phyloP scores from a whole-genome alignment of 1,139 yeast species.

The Arxiozyma bovina region DNA sequence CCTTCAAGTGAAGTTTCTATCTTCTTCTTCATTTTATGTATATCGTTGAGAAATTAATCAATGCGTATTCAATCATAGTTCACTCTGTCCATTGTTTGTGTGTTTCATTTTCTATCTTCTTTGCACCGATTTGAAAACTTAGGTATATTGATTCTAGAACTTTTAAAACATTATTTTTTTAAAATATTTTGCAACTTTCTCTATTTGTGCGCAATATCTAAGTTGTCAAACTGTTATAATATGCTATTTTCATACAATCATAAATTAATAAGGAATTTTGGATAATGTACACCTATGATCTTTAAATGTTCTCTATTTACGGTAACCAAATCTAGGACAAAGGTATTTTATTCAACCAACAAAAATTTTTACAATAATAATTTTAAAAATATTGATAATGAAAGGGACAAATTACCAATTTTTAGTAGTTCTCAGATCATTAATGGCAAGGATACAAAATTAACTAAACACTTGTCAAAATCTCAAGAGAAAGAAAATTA shows the following conservation, averaged over 20 bases:
- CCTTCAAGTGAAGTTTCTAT: background rate
- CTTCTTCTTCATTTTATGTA: background rate
- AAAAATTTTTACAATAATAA: too few relatives aligned
- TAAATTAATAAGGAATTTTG: background rate
- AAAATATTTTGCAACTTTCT: too few relatives aligned
- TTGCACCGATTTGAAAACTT: too few relatives aligned
- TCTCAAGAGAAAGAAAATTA: slow-evolving; percentile 1
- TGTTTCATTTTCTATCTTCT: background rate
- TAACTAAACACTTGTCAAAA: background rate
- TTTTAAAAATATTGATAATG: background rate
- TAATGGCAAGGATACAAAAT: background rate
- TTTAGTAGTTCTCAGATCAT: background rate
- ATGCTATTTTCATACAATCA: too few relatives aligned
- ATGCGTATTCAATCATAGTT: too few relatives aligned
- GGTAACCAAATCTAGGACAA: background rate
- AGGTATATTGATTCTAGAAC: too few relatives aligned
- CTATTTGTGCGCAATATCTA: background rate
- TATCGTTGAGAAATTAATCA: background rate
- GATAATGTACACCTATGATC: background rate
- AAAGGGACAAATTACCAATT: slow-evolving; percentile 3
- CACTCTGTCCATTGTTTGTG: background rate
- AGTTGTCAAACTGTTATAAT: background rate
- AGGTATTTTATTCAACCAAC: background rate
- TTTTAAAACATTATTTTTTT: too few relatives aligned
- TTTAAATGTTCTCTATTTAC: background rate